These are phyloP conservation scores for Lentinula sp. DNA, from an alignment of 768 basidiomycete species.

Conservation along the genomic window DNA sequence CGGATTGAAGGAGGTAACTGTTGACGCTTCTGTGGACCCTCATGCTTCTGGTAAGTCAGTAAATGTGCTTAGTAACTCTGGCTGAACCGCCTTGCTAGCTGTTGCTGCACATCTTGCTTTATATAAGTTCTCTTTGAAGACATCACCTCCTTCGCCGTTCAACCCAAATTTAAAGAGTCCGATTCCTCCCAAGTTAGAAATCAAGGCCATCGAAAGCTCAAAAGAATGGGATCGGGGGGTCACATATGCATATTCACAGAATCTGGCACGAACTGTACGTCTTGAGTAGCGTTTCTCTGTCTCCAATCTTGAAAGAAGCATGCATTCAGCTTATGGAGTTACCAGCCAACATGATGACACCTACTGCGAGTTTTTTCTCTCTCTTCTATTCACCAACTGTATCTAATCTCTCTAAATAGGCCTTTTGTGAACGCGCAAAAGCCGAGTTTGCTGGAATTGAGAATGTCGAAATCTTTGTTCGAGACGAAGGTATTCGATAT, in stretches of 20 bases:
- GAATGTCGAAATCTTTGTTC: constrained; percentile 64
- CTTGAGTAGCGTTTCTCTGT: not conserved
- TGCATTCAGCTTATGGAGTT: constrained; percentile 66
- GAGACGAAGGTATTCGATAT: constrained; percentile 55
- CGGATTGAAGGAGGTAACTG: constrained; percentile 50
- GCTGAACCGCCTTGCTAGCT: constrained; percentile 31
- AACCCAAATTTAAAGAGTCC: constrained; percentile 53
- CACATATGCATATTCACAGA: constrained; percentile 72
- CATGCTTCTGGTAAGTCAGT: constrained; percentile 64
- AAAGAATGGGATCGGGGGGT: constrained; percentile 70
- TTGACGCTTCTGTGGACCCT: constrained; percentile 63
- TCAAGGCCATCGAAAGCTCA: constrained; percentile 40
- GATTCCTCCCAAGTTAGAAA: constrained; percentile 40
- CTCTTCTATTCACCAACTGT: not conserved
- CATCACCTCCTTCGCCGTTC: constrained; percentile 57
- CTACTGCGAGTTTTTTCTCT: constrained; percentile 44
- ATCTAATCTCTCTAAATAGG: constrained; percentile 24
- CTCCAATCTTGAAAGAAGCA: not conserved
- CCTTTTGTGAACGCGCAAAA: constrained; percentile 66
- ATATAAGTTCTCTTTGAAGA: constrained; percentile 78
- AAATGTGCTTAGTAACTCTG: not conserved
- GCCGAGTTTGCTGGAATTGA: constrained; percentile 58
- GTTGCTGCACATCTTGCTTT: constrained; percentile 72
- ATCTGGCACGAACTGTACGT: constrained; percentile 68
- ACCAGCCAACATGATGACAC: constrained; percentile 83